These are phyloP conservation scores for Zymoseptoria pseudotritici DNA, from an alignment of 2,329 filamentous ascomycete species.

Conservation along the genomic window DNA sequence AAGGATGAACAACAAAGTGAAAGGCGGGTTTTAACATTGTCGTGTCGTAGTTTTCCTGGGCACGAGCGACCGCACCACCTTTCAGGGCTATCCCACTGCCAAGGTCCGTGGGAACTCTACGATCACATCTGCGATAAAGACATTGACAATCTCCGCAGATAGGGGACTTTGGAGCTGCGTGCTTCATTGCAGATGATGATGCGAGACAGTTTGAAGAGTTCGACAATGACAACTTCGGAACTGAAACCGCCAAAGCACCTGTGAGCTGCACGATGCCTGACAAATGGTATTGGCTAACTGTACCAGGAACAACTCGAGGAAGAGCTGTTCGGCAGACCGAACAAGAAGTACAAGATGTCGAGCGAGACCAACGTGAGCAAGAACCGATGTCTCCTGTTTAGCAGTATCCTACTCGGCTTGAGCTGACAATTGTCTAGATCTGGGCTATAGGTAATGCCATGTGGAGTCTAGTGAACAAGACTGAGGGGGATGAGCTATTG, in stretches of 20 bases:
- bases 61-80: too few species aligned
- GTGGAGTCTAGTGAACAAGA: not conserved
- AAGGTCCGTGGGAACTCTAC: not conserved
- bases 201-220: not conserved
- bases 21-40: too few species aligned
- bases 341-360: not conserved
- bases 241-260: not conserved
- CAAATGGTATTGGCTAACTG: not conserved
- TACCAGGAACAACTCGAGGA: not conserved
- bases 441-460: not conserved
- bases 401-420: not conserved
- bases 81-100: not conserved
- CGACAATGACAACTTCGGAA: not conserved
- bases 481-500: too few species aligned
- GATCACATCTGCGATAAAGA: too few species aligned
- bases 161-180: not conserved
- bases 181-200: not conserved
- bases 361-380: not conserved
- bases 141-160: not conserved
- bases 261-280: not conserved
- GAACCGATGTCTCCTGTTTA: not conserved
- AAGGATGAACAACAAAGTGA: too few species aligned
- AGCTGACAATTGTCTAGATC: not conserved
- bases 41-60: too few species aligned
- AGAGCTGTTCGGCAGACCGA: not conserved